Evolutionary conservation across 2,329 filamentous ascomycete genomes (phyloP).

Genomic region (Chaetomiaceae sp.): DNA sequence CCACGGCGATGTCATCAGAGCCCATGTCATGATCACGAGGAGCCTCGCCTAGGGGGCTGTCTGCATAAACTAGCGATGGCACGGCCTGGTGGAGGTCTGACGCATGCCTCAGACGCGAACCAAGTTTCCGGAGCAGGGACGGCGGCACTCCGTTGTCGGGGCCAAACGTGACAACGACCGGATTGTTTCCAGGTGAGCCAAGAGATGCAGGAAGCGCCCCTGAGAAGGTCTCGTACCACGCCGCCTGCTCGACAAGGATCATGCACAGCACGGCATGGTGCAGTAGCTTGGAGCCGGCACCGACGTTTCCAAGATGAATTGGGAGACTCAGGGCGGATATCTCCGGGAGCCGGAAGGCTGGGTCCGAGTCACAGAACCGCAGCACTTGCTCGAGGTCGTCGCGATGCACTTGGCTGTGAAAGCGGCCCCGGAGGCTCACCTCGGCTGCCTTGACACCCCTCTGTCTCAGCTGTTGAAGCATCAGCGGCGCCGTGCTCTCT

Average conservation of each 20-base stretch:
- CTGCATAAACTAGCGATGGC: background rate
- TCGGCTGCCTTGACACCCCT: conserved; percentile 26
- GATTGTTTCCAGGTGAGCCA: background rate
- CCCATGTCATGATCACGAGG: background rate
- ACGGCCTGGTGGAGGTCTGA: background rate
- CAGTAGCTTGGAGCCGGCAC: background rate
- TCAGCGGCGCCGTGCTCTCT: conserved; percentile 8
- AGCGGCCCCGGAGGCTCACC: conserved; percentile 29
- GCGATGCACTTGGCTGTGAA: conserved; percentile 25
- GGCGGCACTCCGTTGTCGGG: background rate
- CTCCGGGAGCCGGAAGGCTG: conserved; percentile 24
- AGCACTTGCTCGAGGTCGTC: conserved; percentile 21
- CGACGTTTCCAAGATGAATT: background rate
- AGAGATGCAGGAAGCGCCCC: conserved; percentile 20
- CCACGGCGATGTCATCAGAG: background rate
- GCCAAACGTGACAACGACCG: background rate
- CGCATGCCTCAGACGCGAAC: background rate
- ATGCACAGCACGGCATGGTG: background rate
- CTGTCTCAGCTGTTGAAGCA: conserved; percentile 24
- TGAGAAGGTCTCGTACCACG: conserved; percentile 22
- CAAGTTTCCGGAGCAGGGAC: background rate
- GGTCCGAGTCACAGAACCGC: conserved; percentile 24
- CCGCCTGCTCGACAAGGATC: background rate
- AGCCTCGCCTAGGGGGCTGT: background rate
- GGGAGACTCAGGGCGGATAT: background rate